Conservation (phyloP, 1,284 basidiomycete genomes). For the Chalciporus piperatoides region DNA sequence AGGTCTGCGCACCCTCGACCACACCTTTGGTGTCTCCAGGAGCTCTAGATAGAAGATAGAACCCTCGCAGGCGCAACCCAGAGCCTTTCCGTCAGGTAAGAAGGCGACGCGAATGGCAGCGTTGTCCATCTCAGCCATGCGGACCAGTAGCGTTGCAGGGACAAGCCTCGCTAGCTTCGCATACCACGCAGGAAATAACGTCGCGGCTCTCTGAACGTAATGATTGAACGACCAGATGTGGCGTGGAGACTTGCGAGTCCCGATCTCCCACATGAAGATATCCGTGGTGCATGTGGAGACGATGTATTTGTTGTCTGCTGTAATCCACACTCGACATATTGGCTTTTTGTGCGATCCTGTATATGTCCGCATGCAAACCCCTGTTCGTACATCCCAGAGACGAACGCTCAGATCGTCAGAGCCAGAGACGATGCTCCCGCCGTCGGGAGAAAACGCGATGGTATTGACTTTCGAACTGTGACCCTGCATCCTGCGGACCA, state of each 20-base stretch:
- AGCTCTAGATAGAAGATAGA: constrained; percentile 11
- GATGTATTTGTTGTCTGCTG: constrained; percentile 17
- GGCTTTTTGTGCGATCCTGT: constrained; percentile 15
- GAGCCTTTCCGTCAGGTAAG: constrained; percentile 11
- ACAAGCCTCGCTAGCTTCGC: constrained; percentile 13
- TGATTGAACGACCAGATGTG: constrained; percentile 19
- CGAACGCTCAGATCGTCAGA: constrained; percentile 22
- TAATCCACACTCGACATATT: constrained; percentile 19
- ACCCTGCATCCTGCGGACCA: constrained; percentile 9
- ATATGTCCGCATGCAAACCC: constrained; percentile 17
- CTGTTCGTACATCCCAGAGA: constrained; percentile 25
- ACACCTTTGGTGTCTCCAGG: constrained; percentile 1
- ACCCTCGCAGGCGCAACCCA: constrained; percentile 4
- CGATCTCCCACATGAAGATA: constrained; percentile 15
- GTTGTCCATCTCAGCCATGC: constrained; percentile 11
- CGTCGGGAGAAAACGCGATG: constrained; percentile 23
- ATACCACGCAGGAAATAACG: constrained; percentile 20
- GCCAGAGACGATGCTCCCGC: constrained; percentile 17
- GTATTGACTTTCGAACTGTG: constrained; percentile 14
- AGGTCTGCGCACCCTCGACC: constrained; percentile 8
- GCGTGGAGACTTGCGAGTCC: constrained; percentile 9
- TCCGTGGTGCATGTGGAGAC: constrained; percentile 15
- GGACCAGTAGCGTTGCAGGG: constrained; percentile 6
- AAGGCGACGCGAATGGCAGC: constrained; percentile 4
- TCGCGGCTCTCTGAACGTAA: constrained; percentile 10